These are phyloP conservation scores for Ustilago nuda DNA, from an alignment of 1,284 basidiomycete genomes.

Conservation along the genomic window DNA sequence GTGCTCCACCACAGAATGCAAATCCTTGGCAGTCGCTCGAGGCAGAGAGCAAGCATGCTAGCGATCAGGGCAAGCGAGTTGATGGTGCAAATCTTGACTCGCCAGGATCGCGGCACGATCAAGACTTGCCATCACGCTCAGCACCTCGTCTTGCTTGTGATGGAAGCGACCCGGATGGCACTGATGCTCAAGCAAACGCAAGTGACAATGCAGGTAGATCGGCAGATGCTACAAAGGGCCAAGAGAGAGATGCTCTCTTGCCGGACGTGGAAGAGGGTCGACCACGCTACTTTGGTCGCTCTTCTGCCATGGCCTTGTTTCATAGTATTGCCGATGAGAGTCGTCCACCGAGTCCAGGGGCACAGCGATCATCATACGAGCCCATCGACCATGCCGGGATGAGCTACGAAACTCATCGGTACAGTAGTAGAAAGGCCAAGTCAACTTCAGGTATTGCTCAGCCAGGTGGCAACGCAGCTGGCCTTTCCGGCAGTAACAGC, in stretches of 20 bases:
- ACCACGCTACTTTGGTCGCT: slow-evolving; percentile 59
- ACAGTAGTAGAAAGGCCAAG: slow-evolving; percentile 10
- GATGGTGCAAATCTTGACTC: neutral
- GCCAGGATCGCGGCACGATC: slow-evolving; percentile 13
- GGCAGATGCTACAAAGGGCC: slow-evolving; percentile 13
- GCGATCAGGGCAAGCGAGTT: neutral
- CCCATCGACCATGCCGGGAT: slow-evolving; percentile 32
- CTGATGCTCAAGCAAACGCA: slow-evolving; percentile 1
- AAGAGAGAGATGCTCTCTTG: slow-evolving; percentile 44
- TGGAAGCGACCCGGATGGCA: slow-evolving; percentile 21
- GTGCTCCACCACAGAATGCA: slow-evolving; percentile 50
- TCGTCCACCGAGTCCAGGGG: slow-evolving; percentile 48
- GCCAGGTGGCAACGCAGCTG: neutral
- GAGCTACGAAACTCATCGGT: slow-evolving; percentile 48
- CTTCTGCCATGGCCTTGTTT: slow-evolving; percentile 53
- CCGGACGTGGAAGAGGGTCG: slow-evolving; percentile 62
- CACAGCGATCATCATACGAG: slow-evolving; percentile 18
- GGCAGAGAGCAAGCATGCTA: slow-evolving; percentile 7
- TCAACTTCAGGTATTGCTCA: neutral
- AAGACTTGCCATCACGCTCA: slow-evolving; percentile 26
- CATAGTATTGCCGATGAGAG: slow-evolving; percentile 49
- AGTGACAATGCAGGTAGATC: neutral
- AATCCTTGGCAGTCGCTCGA: slow-evolving; percentile 40
- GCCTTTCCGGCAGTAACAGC: neutral
- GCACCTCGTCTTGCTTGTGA: slow-evolving; percentile 15